Base-by-base conservation (phyloP, 805 yeast genomes). In the Candida krabiensis region DNA sequence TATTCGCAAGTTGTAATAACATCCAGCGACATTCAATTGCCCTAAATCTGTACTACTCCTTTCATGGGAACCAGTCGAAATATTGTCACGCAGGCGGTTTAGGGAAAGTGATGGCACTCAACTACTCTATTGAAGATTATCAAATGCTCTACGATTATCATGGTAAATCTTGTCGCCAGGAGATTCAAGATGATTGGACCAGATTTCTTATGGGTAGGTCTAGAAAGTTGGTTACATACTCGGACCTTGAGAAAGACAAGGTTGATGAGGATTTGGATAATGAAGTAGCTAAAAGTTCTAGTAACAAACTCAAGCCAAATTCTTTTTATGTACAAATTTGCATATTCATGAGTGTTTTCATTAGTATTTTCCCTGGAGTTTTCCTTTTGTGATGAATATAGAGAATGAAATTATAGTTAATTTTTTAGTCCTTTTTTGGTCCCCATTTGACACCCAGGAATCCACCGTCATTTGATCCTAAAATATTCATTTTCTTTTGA, bases 361-460 rank as follows among this genome's bases (percentile, higher is more conserved):
- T 25, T 28, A 4, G 18, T 35, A 11, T 23, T 32, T 11, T 22
- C 30, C 18, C 16, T 23, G n/a, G 19, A 27, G n/a, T 22, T 22
- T 12, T 24, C 11, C 29, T 15, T 24, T 32, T 25, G 19, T 17
- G 26, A 14, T 33, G 23, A 14, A 21, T 25, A 11, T 30, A 24
- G 15, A 22, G 9, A 18, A 16, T 24, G 9, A 19, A 13, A 28
- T 16, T 16, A 9, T 16, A 23, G 5, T 27, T 28, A 22, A 3
- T 27, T 24, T 18, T 27, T 44, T 42, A 58, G 29, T 77, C 78
- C 46, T 76, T 77, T 58, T 75, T 80, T 27, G 90, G 86, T 1
- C 96, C 96, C 96, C 96, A 88, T 52, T 77, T 80, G 35, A 87
- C 80, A 21, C 96, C 95, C 43, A 87, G 67, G 55, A 86, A 83